phyloP scores from a whole-genome alignment of 139 green algal species.

The Tetraselmis chui region DNA sequence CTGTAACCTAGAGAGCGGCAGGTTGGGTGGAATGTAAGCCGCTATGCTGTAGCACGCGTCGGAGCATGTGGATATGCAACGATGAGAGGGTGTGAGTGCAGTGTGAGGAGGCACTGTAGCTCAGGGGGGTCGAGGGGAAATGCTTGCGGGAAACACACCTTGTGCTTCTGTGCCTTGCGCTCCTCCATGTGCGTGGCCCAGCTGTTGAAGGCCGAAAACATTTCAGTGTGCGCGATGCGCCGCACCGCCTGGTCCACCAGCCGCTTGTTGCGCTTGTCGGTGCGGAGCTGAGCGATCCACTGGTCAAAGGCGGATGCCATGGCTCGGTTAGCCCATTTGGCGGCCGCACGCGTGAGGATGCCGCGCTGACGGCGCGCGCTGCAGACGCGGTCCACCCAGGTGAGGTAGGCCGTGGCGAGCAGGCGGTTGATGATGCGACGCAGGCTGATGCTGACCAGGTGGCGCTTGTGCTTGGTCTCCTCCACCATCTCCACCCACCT shows the following conservation, averaged over 20 bases:
- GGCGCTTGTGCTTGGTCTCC: background rate
- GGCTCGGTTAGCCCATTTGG: background rate
- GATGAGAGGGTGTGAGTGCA: too few species aligned
- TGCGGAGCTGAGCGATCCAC: background rate
- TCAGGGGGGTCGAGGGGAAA: too few species aligned
- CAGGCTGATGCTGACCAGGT: background rate
- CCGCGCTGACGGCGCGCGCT: too few species aligned
- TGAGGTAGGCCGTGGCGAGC: background rate
- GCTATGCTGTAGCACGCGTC: too few species aligned
- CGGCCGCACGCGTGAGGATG: background rate
- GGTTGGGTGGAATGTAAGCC: too few species aligned
- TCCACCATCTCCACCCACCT: background rate
- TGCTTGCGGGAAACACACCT: too few species aligned
- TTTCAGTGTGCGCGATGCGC: background rate
- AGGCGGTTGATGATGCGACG: background rate
- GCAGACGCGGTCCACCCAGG: background rate
- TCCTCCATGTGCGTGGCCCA: background rate
- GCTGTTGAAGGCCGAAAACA: background rate
- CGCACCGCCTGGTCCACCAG: background rate
- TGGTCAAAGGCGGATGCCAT: background rate
- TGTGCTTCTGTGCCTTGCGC: background rate
- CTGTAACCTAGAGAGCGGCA: too few species aligned
- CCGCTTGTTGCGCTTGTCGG: background rate
- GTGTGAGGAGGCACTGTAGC: too few species aligned
- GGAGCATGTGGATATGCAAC: too few species aligned